phyloP scores from a whole-genome alignment of 352 stramenopile species.

The Globisporangium perplexum region DNA sequence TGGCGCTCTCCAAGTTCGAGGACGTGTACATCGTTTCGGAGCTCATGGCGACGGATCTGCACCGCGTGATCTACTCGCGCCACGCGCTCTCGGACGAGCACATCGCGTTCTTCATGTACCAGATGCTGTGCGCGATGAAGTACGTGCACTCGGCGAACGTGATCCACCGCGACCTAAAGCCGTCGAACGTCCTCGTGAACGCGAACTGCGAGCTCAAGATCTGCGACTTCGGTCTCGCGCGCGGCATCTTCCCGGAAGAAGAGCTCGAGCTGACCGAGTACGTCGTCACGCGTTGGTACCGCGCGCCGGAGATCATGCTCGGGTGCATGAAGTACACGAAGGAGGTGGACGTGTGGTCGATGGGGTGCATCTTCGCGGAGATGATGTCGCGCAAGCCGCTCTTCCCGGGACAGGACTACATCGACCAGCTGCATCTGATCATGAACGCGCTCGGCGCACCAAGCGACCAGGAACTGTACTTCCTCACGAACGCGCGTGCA shows the following conservation, averaged over 20 bases:
- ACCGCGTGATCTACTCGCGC: conserved; percentile 87
- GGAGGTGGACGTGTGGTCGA: conserved; percentile 92
- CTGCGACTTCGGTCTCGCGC: conserved; percentile 89
- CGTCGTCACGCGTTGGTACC: conserved; percentile 87
- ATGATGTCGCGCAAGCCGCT: conserved; percentile 97
- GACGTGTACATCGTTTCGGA: conserved; percentile 90
- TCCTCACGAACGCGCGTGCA: conserved; percentile 91
- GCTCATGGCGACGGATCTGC: conserved; percentile 88
- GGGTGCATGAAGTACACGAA: conserved; percentile 85
- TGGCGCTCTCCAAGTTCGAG: conserved; percentile 68
- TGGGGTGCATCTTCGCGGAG: conserved; percentile 99
- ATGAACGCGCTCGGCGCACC: conserved; percentile 95
- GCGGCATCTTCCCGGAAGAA: conserved; percentile 43
- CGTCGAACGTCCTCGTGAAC: conserved; percentile 96
- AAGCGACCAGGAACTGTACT: conserved; percentile 93
- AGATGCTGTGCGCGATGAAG: conserved; percentile 89
- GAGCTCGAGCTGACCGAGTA: conserved; percentile 75
- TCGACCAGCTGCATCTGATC: conserved; percentile 96
- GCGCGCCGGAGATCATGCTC: conserved; percentile 58
- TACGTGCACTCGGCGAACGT: conserved; percentile 93
- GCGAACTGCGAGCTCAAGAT: conserved; percentile 90
- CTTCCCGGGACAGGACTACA: conserved; percentile 94
- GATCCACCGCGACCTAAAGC: conserved; percentile 96
- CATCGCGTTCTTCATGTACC: conserved; percentile 89
- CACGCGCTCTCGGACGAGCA: conserved; percentile 83